Percentiles rank a stretch among this genome's conserved stretches.
phyloP scores from a whole-genome alignment of 169 alveolate genomes.

The Cyclospora cayetanensis region DNA sequence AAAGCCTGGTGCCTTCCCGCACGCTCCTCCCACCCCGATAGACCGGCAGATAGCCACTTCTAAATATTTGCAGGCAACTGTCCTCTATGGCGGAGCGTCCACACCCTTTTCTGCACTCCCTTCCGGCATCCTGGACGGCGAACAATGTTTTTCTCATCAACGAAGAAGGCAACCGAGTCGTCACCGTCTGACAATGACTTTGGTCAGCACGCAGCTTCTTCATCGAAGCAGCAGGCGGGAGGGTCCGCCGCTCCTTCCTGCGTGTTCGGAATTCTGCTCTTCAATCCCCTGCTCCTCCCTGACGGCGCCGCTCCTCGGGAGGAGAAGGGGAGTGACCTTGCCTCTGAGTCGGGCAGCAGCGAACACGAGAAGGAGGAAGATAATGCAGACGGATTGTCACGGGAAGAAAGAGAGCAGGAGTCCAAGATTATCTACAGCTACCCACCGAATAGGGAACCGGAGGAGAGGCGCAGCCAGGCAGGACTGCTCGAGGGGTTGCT shows the following conservation, averaged over 20 bases:
- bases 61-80: too few relatives aligned
- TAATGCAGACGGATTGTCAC: neutral
- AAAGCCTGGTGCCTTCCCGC: too few relatives aligned
- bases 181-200: neutral
- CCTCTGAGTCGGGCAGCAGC: neutral
- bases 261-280: constrained; percentile 43
- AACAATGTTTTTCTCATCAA: constrained; percentile 11
- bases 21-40: too few relatives aligned
- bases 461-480: constrained; percentile 54
- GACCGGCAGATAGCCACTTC: too few relatives aligned
- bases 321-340: neutral
- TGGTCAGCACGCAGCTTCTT: neutral
- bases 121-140: too few relatives aligned
- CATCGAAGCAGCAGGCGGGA: neutral
- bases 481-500: constrained; percentile 52
- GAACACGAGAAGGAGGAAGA: neutral
- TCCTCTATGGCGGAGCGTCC: too few relatives aligned
- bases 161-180: neutral
- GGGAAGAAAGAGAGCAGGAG: constrained; percentile 55
- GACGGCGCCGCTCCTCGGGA: neutral
- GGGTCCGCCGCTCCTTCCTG: neutral
- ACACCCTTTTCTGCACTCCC: too few relatives aligned
- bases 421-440: constrained; percentile 40
- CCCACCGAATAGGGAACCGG: constrained; percentile 24
- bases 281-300: constrained; percentile 47